phyloP scores from a whole-genome alignment of 2,329 filamentous ascomycete genomes.

The Fusarium sp. region DNA sequence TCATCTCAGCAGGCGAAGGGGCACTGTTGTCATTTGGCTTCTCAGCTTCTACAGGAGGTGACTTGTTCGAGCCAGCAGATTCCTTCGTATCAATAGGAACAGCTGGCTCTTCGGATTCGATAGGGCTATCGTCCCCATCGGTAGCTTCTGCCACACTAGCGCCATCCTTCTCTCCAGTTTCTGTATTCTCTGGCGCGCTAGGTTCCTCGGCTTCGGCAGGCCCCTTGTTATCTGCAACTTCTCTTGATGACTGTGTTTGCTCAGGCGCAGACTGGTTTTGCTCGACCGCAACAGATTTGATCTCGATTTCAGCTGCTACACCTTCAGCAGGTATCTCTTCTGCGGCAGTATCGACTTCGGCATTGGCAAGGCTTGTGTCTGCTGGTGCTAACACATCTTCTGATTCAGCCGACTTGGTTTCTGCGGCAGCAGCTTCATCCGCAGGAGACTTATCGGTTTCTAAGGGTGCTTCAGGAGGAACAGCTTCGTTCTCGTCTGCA shows the following conservation, averaged over 20 bases:
- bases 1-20: not conserved
- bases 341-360: not conserved
- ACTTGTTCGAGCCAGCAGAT: not conserved
- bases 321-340: not conserved
- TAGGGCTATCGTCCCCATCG: not conserved
- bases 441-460: constrained; percentile 4
- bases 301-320: not conserved
- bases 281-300: not conserved
- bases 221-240: not conserved
- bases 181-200: constrained; percentile 9
- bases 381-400: not conserved
- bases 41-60: not conserved
- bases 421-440: not conserved
- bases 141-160: not conserved
- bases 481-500: not conserved
- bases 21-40: not conserved
- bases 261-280: not conserved
- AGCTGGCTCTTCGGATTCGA: not conserved
- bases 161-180: constrained; percentile 2
- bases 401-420: not conserved
- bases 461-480: not conserved
- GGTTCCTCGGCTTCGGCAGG: constrained; percentile 1
- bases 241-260: not conserved
- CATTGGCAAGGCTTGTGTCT: not conserved
- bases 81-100: not conserved